Conservation (phyloP, 2,329 filamentous ascomycete genomes). For the Alternaria atra region DNA sequence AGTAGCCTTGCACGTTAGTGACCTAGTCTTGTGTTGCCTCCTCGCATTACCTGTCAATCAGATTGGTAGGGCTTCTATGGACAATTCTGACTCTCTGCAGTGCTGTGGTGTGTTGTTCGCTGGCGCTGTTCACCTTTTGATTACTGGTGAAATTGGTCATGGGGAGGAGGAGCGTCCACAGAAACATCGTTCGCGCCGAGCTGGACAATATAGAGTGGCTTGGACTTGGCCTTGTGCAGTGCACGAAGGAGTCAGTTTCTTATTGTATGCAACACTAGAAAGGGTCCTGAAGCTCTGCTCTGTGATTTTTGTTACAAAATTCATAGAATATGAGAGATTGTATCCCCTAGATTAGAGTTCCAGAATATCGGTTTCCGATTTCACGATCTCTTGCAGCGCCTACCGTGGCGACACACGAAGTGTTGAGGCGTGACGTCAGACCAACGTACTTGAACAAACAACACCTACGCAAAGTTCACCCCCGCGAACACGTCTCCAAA, state of each 20-base stretch:
- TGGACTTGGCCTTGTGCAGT: neutral
- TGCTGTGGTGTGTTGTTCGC: too few relatives aligned
- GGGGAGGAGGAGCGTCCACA: too few relatives aligned
- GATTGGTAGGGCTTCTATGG: too few relatives aligned
- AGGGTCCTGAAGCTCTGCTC: neutral
- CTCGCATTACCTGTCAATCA: too few relatives aligned
- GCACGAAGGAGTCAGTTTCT: neutral
- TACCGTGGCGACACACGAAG: constrained; percentile 3
- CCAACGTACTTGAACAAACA: constrained; percentile 27
- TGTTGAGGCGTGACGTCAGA: constrained; percentile 38
- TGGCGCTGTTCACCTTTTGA: too few relatives aligned
- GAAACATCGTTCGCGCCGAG: neutral
- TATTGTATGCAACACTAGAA: neutral
- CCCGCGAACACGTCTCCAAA: constrained; percentile 6
- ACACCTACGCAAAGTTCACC: constrained; percentile 1
- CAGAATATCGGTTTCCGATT: neutral
- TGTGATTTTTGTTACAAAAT: neutral
- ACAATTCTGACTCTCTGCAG: too few relatives aligned
- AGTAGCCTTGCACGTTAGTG: too few relatives aligned
- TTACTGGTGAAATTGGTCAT: too few relatives aligned
- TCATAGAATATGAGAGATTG: neutral
- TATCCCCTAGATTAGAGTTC: neutral
- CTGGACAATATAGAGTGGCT: neutral
- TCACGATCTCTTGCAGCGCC: neutral
- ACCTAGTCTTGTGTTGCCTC: too few relatives aligned